Percentiles rank a stretch among this genome's conserved stretches.
These are phyloP conservation scores for Hanseniaspora sp. DNA, from an alignment of 1,139 yeast genomes.

Conservation along the genomic window DNA sequence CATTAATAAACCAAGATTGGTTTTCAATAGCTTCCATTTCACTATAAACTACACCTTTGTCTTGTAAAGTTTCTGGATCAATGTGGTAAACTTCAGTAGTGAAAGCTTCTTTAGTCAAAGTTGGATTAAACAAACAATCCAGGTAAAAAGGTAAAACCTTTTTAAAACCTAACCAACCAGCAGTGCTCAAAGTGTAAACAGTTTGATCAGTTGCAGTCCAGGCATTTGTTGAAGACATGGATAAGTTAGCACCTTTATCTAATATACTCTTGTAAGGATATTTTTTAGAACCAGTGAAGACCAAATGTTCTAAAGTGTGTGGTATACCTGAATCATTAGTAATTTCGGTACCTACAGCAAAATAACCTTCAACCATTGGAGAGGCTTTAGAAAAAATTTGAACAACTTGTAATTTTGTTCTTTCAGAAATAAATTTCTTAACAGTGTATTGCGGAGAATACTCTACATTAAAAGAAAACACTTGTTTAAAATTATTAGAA, in stretches of 20 bases:
- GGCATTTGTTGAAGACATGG: slow-evolving; percentile 84
- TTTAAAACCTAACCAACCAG: slow-evolving; percentile 94
- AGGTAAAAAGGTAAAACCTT: slow-evolving; percentile 75
- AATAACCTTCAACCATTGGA: slow-evolving; percentile 84
- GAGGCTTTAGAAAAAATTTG: slow-evolving; percentile 63
- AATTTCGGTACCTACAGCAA: slow-evolving; percentile 91
- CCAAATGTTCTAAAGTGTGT: slow-evolving; percentile 87
- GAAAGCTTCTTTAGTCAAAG: slow-evolving; percentile 81
- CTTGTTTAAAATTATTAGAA: slow-evolving; percentile 21
- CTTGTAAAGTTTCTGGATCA: slow-evolving; percentile 71
- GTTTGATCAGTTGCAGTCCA: slow-evolving; percentile 97
- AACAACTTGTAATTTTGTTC: slow-evolving; percentile 76
- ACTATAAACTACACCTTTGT: slow-evolving; percentile 92
- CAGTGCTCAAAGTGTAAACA: slow-evolving; percentile 79
- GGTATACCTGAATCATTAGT: slow-evolving; percentile 83
- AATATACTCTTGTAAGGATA: slow-evolving; percentile 87
- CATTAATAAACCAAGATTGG: slow-evolving; percentile 64
- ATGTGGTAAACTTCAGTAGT: slow-evolving; percentile 90
- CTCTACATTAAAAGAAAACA: slow-evolving; percentile 28
- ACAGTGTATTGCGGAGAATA: slow-evolving; percentile 30
- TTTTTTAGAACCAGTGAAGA: slow-evolving; percentile 85
- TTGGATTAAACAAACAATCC: slow-evolving; percentile 78
- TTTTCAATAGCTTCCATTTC: slow-evolving; percentile 94
- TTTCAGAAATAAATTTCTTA: slow-evolving; percentile 28
- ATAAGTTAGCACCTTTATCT: slow-evolving; percentile 75